These are phyloP conservation scores for Penicillium subrubescens DNA, from an alignment of 495 filamentous ascomycete genomes.

Conservation along the genomic window DNA sequence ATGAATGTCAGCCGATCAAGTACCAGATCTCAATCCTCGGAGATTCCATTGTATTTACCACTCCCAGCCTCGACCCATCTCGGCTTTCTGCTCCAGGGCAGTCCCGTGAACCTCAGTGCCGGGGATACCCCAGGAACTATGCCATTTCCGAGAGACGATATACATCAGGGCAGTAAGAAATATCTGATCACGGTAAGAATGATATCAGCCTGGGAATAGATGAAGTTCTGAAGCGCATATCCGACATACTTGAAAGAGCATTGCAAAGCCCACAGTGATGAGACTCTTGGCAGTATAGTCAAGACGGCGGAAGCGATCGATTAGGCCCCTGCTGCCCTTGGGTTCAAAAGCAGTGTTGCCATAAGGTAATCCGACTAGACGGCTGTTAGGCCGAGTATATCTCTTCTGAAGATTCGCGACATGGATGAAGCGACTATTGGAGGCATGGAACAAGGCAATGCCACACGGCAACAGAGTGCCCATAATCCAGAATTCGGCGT, in stretches of 20 bases:
- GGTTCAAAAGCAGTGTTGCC: not conserved
- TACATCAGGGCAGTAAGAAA: slow-evolving; percentile 52
- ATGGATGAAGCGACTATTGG: slow-evolving; percentile 64
- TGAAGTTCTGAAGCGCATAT: not conserved
- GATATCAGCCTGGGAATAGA: not conserved
- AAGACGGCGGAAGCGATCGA: slow-evolving; percentile 31
- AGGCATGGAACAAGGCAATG: slow-evolving; percentile 70
- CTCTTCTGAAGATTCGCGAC: slow-evolving; percentile 52
- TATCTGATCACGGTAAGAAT: not conserved
- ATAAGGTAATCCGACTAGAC: not conserved
- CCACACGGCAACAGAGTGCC: slow-evolving; percentile 68
- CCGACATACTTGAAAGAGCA: slow-evolving; percentile 13
- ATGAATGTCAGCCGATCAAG: slow-evolving; percentile 14
- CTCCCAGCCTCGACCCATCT: slow-evolving; percentile 60
- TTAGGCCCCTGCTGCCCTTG: slow-evolving; percentile 16
- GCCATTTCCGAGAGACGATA: slow-evolving; percentile 67
- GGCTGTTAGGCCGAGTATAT: slow-evolving; percentile 25
- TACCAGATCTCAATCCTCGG: not conserved
- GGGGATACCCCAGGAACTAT: slow-evolving; percentile 57
- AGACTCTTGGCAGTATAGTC: slow-evolving; percentile 30
- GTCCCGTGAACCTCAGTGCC: slow-evolving; percentile 42
- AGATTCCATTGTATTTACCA: slow-evolving; percentile 48
- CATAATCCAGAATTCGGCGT: slow-evolving; percentile 73
- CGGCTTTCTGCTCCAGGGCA: slow-evolving; percentile 40
- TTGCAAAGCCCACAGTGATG: slow-evolving; percentile 30